These are phyloP conservation scores for Chalaropsis thielavioides DNA, from an alignment of 2,329 filamentous ascomycete genomes.

Conservation along the genomic window DNA sequence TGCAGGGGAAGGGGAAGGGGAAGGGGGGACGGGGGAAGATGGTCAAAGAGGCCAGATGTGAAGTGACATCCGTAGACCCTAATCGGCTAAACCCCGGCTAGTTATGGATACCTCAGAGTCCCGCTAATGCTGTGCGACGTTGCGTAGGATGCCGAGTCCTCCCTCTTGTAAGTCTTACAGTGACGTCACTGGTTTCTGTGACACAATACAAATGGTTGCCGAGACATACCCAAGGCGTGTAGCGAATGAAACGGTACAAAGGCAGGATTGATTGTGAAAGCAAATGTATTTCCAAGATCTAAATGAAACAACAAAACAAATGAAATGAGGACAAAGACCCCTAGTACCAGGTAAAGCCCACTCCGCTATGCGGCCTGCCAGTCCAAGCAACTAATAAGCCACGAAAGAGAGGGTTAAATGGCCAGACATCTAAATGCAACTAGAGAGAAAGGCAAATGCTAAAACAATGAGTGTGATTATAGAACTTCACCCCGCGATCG, in stretches of 20 bases:
- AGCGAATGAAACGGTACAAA: no score
- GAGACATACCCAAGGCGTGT: no score
- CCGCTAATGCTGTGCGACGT: not conserved
- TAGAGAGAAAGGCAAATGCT: no score
- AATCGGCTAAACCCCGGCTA: not conserved
- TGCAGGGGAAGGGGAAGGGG: no score
- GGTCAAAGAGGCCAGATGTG: not conserved
- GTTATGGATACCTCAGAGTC: not conserved
- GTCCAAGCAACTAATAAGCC: not conserved
- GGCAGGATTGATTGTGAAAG: no score
- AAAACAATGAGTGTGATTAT: no score
- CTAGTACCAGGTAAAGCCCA: not conserved
- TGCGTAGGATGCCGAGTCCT: not conserved
- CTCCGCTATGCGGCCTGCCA: no score
- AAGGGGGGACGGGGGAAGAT: no score
- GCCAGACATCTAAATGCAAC: no score
- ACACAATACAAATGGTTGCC: no score
- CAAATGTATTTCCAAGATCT: not conserved
- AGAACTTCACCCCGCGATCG: no score
- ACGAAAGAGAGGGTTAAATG: no score
- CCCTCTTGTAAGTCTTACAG: not conserved
- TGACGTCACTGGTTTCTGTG: not conserved
- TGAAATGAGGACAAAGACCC: not conserved
- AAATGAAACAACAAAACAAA: not conserved
- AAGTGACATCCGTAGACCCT: not conserved